Conservation (phyloP, 1,284 basidiomycete genomes). For the Porogramme epimiltina region DNA sequence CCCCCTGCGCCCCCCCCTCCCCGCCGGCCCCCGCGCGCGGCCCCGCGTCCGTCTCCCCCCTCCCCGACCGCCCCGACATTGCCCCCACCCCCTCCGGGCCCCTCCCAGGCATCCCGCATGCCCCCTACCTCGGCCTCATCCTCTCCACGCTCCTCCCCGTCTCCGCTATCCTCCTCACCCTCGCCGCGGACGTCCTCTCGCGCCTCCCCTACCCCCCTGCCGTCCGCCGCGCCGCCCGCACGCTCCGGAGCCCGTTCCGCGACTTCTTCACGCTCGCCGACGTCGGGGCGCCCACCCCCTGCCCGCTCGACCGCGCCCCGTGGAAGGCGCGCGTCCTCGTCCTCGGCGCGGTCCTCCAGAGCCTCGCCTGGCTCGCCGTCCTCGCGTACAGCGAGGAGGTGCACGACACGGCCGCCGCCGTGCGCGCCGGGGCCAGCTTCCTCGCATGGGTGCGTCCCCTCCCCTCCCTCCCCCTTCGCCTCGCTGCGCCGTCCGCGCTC, state of each 20-base stretch:
- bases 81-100: neutral
- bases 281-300: conserved; percentile 42
- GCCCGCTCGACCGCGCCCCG: conserved; percentile 27
- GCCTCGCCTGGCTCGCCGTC: conserved; percentile 34
- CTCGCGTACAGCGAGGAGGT: conserved; percentile 37
- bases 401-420: conserved; percentile 14
- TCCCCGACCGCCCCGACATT: neutral
- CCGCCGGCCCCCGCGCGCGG: neutral
- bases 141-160: conserved; percentile 37
- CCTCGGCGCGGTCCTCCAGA: conserved; percentile 37
- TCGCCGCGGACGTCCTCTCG: conserved; percentile 34
- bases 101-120: conserved; percentile 9
- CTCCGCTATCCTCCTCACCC: conserved; percentile 32
- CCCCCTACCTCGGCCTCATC: conserved; percentile 18
- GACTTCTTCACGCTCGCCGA: conserved; percentile 57
- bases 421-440: conserved; percentile 21
- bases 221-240: conserved; percentile 29
- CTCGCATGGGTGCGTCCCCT: conserved; percentile 30
- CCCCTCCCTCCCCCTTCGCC: no score
- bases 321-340: conserved; percentile 39
- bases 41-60: neutral
- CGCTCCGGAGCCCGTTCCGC: conserved; percentile 46
- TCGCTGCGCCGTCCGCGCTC: neutral
- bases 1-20: neutral
- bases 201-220: conserved; percentile 31